Evolutionary conservation across 371 early-diverging fungal species (phyloP).

Genomic region (Mucor saturninus): DNA sequence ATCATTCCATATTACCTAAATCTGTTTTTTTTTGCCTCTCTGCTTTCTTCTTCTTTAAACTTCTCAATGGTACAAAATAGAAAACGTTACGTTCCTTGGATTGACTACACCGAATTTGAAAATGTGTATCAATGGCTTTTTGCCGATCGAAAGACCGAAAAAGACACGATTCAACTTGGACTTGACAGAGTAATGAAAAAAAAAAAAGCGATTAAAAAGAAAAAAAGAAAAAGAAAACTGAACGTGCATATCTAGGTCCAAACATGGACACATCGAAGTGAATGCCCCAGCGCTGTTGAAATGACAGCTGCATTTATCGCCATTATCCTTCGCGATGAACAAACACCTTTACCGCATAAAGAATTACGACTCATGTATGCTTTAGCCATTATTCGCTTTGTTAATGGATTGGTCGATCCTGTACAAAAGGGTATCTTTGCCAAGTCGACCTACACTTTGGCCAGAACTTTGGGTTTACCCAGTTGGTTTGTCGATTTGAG

Average conservation of each 20-base stretch:
- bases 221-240: background rate
- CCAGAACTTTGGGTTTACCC: constrained; percentile 62
- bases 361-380: constrained; percentile 65
- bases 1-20: background rate
- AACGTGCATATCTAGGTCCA: constrained; percentile 45
- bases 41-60: background rate
- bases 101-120: constrained; percentile 45
- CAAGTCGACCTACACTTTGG: constrained; percentile 56
- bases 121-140: constrained; percentile 53
- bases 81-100: constrained; percentile 58
- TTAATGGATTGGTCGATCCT: constrained; percentile 72
- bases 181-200: constrained; percentile 39
- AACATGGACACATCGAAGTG: constrained; percentile 67
- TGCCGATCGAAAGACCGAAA: constrained; percentile 31
- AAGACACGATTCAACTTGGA: constrained; percentile 30
- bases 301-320: constrained; percentile 63
- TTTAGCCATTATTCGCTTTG: constrained; percentile 62
- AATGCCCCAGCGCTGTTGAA: constrained; percentile 64
- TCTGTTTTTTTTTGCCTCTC: background rate
- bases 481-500: constrained; percentile 71
- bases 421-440: constrained; percentile 58
- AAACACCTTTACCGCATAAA: constrained; percentile 45
- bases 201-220: too few relatives aligned
- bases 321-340: constrained; percentile 54
- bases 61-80: too few relatives aligned